These are phyloP conservation scores for Paracamarosporium sp. DNA, from an alignment of 2,329 filamentous ascomycete species.

Conservation along the genomic window DNA sequence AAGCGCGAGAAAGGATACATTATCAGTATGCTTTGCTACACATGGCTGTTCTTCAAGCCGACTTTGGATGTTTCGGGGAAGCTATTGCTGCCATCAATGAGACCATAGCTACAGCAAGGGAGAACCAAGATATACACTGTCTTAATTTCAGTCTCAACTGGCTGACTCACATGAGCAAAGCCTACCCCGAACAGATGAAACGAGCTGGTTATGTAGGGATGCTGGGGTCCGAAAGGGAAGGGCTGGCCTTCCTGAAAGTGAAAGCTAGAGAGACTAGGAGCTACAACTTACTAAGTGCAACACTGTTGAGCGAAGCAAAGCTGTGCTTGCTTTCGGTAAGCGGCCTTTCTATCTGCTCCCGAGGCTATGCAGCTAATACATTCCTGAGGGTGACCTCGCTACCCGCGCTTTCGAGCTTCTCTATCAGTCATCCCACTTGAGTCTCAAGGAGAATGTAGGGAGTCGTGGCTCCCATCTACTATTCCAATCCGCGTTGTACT, in stretches of 20 bases:
- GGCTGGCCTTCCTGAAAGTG: constrained; percentile 79
- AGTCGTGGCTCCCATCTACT: constrained; percentile 78
- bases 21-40: constrained; percentile 97
- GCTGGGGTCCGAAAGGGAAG: constrained; percentile 80
- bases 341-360: not conserved
- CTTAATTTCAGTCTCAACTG: constrained; percentile 95
- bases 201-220: constrained; percentile 75
- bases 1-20: constrained; percentile 79
- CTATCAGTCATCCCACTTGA: constrained; percentile 81
- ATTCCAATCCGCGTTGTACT: constrained; percentile 75
- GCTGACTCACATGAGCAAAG: constrained; percentile 92
- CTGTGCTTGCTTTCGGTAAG: constrained; percentile 76
- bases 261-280: constrained; percentile 87
- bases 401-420: constrained; percentile 75
- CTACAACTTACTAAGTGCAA: constrained; percentile 83
- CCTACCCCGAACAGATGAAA: constrained; percentile 77
- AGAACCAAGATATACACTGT: constrained; percentile 90
- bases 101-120: constrained; percentile 90
- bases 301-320: constrained; percentile 85
- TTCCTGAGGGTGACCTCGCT: constrained; percentile 62
- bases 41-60: constrained; percentile 88
- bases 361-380: constrained; percentile 6
- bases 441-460: constrained; percentile 77
- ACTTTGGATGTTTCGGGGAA: constrained; percentile 90
- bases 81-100: constrained; percentile 95